Evolutionary conservation across 1,284 basidiomycete genomes (phyloP).

Genomic region (Blastosporella zonata): DNA sequence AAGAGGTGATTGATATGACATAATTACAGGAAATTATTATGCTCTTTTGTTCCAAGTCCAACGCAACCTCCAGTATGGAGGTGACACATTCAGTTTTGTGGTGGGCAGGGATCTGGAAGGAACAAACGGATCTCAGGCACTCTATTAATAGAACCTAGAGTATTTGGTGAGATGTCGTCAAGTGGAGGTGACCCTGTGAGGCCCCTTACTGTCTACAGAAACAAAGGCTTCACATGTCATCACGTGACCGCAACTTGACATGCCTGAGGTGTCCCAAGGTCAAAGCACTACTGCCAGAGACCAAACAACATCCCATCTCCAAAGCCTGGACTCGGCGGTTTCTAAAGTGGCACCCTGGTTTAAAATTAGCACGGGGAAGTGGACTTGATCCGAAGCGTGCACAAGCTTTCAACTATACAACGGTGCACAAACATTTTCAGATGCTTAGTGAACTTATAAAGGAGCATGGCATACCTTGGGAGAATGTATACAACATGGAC

Average conservation of each 20-base stretch:
- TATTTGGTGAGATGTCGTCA: background rate
- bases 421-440: constrained; percentile 24
- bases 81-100: no score
- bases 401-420: constrained; percentile 27
- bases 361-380: constrained; percentile 16
- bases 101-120: no score
- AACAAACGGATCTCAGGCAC: no score
- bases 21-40: no score
- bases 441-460: constrained; percentile 19
- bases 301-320: background rate
- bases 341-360: constrained; percentile 15
- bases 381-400: constrained; percentile 31
- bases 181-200: background rate
- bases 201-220: background rate
- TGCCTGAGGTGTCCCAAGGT: background rate
- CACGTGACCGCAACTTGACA: background rate
- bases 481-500: constrained; percentile 42
- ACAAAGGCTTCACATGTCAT: background rate
- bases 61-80: no score
- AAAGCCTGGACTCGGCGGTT: background rate
- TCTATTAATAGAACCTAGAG: no score
- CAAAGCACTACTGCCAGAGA: no score
- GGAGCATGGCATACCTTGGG: constrained; percentile 27
- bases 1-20: no score
- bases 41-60: no score